Evolutionary conservation across 164 flowering plant genomes (phyloP).

Genomic region (Dillenia turbinata): DNA sequence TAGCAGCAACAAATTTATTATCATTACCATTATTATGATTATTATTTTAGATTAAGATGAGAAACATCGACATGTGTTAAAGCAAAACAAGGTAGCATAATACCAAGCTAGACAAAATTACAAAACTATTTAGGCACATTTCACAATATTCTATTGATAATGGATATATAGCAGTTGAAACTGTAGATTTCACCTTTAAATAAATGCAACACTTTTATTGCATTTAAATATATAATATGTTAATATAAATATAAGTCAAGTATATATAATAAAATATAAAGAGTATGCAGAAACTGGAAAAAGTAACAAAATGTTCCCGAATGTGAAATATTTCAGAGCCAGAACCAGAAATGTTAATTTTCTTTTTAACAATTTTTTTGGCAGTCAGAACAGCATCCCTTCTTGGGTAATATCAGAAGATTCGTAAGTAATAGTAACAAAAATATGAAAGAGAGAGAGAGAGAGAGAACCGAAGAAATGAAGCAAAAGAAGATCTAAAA

Average conservation of each 20-base stretch:
- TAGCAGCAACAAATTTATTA: too few relatives aligned
- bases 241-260: neutral
- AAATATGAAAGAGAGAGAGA: neutral
- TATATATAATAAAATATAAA: neutral
- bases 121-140: neutral
- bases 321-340: conserved; percentile 9
- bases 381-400: conserved; percentile 1
- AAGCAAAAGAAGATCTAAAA: conserved; percentile 4
- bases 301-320: conserved; percentile 12
- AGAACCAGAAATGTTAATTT: neutral
- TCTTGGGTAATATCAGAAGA: neutral
- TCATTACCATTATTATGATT: too few relatives aligned
- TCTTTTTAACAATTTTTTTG: neutral
- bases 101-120: conserved; percentile 10
- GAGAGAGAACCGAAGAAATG: conserved; percentile 6
- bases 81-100: neutral
- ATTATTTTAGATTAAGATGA: neutral
- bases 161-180: neutral
- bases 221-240: too few relatives aligned
- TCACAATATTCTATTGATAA: conserved; percentile 1
- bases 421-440: neutral
- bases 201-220: too few relatives aligned
- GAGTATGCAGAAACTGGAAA: neutral
- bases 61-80: neutral
- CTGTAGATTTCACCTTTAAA: conserved; percentile 17